Base-by-base conservation (phyloP, 2,329 filamentous ascomycete species). In the Knoxdaviesia capensis region DNA sequence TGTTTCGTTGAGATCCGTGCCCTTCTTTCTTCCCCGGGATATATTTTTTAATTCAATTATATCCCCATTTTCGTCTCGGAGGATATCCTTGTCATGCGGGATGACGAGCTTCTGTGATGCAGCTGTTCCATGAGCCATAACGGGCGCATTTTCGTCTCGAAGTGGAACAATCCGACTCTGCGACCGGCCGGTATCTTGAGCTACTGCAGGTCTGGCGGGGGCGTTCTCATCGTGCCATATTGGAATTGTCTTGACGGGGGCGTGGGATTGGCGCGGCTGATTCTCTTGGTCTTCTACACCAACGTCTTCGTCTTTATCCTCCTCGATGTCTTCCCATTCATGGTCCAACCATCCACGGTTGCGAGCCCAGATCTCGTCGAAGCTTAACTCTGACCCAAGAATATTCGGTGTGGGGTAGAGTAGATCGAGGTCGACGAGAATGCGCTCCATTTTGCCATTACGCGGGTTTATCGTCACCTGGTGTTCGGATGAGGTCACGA, bases 291-390 rank as follows among this genome's bases (percentile, higher is more conserved):
- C 36, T 6, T 29, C 8, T 20, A 37, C 30, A 6, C 57, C 55
- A 38, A 59, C 49, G 31, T 48, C 37, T 20, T 20, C 20, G 20
- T 20, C 3, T 20, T 20, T 3, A 20, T 2, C 20, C 20, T 2
- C 20, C 20, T 20, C 20, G 3, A 3, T 20, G 20, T 65, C 60
- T 30, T 68, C 61, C 74, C 74, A 80, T 11, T 63, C 59, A 38
- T 64, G 64, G 47, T 72, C 62, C 33, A 81, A 59, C 64, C 76
- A 77, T 1, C 88, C 88, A 44, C 82, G 71, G 49, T 74, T 74
- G 36, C 69, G 69, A 31, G 88, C 88, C 60, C 86, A 76, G 28
- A 98, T 62, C 59, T 98, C 90, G 55, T 98, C 90, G 54, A 96
- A 93, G 53, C 83, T 88, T 47, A 82, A 69, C 58, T 94, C 88